phyloP scores from a whole-genome alignment of 306 rosid genomes.

The Fagus crenata region DNA sequence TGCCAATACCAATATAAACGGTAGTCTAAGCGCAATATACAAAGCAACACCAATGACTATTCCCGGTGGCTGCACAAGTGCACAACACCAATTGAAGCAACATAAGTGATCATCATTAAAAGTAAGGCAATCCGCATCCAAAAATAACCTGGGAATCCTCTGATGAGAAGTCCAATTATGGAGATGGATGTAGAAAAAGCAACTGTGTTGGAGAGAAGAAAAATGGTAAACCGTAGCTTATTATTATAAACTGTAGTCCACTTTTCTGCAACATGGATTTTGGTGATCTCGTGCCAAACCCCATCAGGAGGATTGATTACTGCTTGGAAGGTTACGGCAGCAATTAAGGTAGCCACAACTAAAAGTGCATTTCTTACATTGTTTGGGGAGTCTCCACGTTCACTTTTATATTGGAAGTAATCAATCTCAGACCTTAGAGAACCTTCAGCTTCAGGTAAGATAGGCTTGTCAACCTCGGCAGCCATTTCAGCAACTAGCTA shows the following conservation, averaged over 20 bases:
- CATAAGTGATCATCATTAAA: neutral
- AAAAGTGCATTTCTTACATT: conserved; percentile 33
- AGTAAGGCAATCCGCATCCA: neutral
- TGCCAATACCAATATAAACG: no score
- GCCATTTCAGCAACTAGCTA: neutral
- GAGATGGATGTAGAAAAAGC: neutral
- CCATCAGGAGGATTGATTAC: conserved; percentile 45
- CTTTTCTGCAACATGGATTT: neutral
- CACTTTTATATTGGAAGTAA: neutral
- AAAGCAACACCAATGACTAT: neutral
- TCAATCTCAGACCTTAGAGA: neutral
- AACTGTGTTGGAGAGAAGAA: neutral
- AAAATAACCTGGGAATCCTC: neutral
- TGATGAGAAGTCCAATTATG: rapidly evolving
- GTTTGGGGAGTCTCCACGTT: neutral
- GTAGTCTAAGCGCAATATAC: no score
- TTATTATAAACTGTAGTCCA: no score
- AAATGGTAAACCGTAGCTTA: no score
- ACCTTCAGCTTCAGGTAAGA: neutral
- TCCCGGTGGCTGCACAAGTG: neutral
- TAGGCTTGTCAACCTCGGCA: neutral
- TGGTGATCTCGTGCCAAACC: conserved; percentile 34
- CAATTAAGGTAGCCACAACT: conserved; percentile 30
- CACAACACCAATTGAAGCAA: neutral
- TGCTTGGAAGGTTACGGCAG: conserved; percentile 43